These are phyloP conservation scores for Pichia sp. DNA, from an alignment of 1,139 yeast genomes.

Conservation along the genomic window DNA sequence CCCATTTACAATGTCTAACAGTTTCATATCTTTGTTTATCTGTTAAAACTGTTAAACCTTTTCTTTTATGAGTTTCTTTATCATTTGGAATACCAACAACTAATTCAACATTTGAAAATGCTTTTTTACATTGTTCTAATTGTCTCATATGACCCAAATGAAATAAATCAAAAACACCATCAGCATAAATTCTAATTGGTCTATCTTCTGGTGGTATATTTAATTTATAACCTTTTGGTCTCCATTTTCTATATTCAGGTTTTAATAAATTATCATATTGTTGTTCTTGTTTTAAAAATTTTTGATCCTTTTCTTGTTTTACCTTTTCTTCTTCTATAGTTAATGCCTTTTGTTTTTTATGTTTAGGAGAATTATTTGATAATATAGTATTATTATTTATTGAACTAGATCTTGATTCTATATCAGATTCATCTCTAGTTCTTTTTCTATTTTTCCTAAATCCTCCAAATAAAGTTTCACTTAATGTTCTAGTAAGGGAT, in stretches of 20 bases:
- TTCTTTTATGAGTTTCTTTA: constrained; percentile 80
- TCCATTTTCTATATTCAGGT: constrained; percentile 55
- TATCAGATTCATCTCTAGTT: constrained; percentile 9
- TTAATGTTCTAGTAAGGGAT: constrained; percentile 13
- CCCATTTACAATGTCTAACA: constrained; percentile 89
- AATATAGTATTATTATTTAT: background rate
- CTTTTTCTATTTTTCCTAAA: constrained; percentile 6
- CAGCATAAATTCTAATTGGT: constrained; percentile 89
- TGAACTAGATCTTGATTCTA: constrained; percentile 6
- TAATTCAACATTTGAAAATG: constrained; percentile 76
- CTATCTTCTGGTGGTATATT: constrained; percentile 81
- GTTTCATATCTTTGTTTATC: constrained; percentile 89
- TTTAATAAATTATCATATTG: constrained; percentile 35
- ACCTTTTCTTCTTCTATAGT: constrained; percentile 10
- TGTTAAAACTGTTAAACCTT: constrained; percentile 85
- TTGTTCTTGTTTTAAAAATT: constrained; percentile 21
- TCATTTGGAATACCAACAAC: constrained; percentile 93
- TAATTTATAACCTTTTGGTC: constrained; percentile 66
- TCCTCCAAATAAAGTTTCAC: constrained; percentile 12
- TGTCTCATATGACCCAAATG: constrained; percentile 98
- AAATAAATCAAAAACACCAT: constrained; percentile 93
- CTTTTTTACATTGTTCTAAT: constrained; percentile 90
- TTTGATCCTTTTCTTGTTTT: constrained; percentile 11
- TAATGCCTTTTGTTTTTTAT: constrained; percentile 1
- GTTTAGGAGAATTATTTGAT: background rate